A percentile compares a stretch with the other conserved stretches of the same genome.
Conservation (phyloP, 2,329 filamentous ascomycete genomes). For the Colletotrichum phormii region DNA sequence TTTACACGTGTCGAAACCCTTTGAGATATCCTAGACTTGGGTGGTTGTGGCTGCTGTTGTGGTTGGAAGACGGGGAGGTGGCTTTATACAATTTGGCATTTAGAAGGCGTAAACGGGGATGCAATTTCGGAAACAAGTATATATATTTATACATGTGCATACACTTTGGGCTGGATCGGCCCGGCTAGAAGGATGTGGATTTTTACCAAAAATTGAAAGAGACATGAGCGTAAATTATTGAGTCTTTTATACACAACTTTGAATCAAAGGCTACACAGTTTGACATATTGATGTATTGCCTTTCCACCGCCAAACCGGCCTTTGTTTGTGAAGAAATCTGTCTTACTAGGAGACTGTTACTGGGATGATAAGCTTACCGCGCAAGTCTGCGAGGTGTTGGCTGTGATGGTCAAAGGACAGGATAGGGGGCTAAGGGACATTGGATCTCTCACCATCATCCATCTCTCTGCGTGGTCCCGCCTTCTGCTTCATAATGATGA, state of each 20-base stretch:
- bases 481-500: no score
- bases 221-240: neutral
- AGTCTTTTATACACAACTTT: neutral
- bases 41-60: neutral
- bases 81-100: conserved; percentile 21
- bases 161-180: neutral
- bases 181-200: neutral
- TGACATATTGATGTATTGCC: neutral
- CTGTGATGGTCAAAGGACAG: neutral
- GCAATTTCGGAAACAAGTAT: conserved; percentile 7
- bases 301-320: no score
- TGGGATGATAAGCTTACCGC: neutral
- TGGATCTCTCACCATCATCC: no score
- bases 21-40: conserved; percentile 35
- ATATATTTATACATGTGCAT: neutral
- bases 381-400: neutral
- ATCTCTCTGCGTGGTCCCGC: no score
- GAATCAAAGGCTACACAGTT: neutral
- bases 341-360: neutral
- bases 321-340: no score
- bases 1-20: conserved; percentile 1
- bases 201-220: neutral
- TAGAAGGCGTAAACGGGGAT: conserved; percentile 24
- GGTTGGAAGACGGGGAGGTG: neutral
- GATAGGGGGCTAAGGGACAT: neutral